A percentile compares a stretch with the other conserved stretches of the same genome.
These are phyloP conservation scores for Xylaria sp. DNA, from an alignment of 495 filamentous ascomycete genomes.

Conservation along the genomic window DNA sequence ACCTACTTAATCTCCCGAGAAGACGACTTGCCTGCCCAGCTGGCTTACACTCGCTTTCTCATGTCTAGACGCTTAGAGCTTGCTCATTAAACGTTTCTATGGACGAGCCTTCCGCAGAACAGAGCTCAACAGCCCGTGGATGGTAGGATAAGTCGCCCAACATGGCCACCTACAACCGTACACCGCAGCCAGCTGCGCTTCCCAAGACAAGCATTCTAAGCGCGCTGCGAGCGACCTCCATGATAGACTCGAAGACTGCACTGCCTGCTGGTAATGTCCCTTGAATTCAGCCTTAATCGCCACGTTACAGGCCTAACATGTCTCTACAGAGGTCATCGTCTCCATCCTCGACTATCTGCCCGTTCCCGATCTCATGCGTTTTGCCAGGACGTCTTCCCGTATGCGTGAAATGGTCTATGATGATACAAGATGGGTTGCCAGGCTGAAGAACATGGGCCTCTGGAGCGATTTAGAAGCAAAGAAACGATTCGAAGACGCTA, in stretches of 20 bases:
- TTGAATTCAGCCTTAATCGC: neutral
- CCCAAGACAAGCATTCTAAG: slow-evolving; percentile 66
- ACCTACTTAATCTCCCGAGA: neutral
- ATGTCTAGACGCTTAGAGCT: neutral
- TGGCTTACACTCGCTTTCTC: neutral
- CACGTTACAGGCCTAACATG: slow-evolving; percentile 15
- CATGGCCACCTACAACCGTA: slow-evolving; percentile 73
- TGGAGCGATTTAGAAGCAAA: slow-evolving; percentile 93
- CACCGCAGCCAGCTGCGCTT: slow-evolving; percentile 53
- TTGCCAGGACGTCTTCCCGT: slow-evolving; percentile 85
- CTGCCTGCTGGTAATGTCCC: slow-evolving; percentile 74
- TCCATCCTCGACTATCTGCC: slow-evolving; percentile 89
- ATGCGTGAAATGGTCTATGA: slow-evolving; percentile 99
- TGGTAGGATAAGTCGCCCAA: slow-evolving; percentile 17
- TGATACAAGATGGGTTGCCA: slow-evolving; percentile 91
- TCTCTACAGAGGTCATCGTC: slow-evolving; percentile 77
- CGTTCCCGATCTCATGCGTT: slow-evolving; percentile 80
- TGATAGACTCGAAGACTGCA: slow-evolving; percentile 74
- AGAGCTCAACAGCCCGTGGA: neutral
- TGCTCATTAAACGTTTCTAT: neutral
- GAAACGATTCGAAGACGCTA: slow-evolving; percentile 74
- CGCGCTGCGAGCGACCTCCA: slow-evolving; percentile 76
- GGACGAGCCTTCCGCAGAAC: slow-evolving; percentile 4
- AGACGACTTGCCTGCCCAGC: neutral
- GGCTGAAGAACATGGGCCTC: slow-evolving; percentile 81